Evolutionary conservation across 1,284 basidiomycete genomes (phyloP), one percentile per base, ranked within the genome.

Genomic region (Tylopilus sp.): DNA sequence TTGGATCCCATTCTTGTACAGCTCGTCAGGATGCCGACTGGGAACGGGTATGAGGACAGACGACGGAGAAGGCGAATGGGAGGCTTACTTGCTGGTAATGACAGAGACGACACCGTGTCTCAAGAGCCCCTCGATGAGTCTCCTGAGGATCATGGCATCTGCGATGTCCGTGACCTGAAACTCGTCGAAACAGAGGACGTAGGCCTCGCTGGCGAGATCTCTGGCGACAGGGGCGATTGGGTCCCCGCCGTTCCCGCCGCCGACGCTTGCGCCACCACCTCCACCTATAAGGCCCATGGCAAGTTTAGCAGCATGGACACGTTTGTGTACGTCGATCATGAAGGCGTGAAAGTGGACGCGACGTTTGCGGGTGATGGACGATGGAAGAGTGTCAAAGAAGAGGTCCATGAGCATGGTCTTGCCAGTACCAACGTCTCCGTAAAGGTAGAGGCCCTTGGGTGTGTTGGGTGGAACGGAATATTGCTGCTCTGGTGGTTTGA

Each of bases 381-480:
- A 61, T 0, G 95, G 94, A 1, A 99, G 79, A 1, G 93, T 89
- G 54, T 89, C 84, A 74, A 92, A 93, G 71, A 99, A 97, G 16
- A 99, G 75, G 69, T 99, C 97, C 97, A 99, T 99, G 54, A 99
- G 84, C 95, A 99, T 98, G 1, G 91, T 92, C 77, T 93, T 93
- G 21, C 97, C 96, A 5, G 95, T 98, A 1, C 96, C 96, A 48
- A 99, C 97, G 57, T 94, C 91, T 33, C 97, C 97, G 66, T 91
- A 94, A n/a, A 99, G 83, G 70, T 99, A 99, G 21, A 99, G 76
- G 11, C 95, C 92, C 58, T 88, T 88, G 0, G 95, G 96, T 2
- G 82, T 76, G 42, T 78, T 66, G 18, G 75, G 71, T 3, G 78
- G 78, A 5, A 75, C 65, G 13, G 67, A 55, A 6, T 71, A n/a